Percentiles rank a stretch among this genome's conserved stretches.
These are phyloP conservation scores for Amanita rimosa DNA, from an alignment of 768 basidiomycete genomes.

Conservation along the genomic window DNA sequence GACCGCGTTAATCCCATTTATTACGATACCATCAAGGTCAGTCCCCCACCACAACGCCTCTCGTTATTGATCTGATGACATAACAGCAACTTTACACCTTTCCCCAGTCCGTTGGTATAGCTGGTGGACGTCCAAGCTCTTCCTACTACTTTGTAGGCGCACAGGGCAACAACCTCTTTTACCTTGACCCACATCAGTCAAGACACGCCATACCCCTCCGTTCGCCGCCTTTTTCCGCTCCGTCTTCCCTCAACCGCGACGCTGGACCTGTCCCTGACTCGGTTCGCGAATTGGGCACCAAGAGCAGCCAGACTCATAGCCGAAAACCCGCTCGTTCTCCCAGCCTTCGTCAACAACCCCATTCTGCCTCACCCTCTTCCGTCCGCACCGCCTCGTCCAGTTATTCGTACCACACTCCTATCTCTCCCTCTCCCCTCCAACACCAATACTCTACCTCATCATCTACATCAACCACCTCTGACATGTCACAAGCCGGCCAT, in stretches of 20 bases:
- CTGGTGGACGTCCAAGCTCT: constrained; percentile 91
- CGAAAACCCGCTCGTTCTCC: neutral
- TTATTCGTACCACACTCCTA: constrained; percentile 40
- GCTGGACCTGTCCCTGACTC: constrained; percentile 9
- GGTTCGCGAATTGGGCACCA: constrained; percentile 10
- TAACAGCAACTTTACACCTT: constrained; percentile 75
- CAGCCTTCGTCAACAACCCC: constrained; percentile 6
- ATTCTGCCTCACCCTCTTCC: constrained; percentile 39
- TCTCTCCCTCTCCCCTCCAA: constrained; percentile 56
- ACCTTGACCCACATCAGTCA: constrained; percentile 73
- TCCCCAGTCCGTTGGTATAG: constrained; percentile 94
- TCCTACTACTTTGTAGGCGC: constrained; percentile 97
- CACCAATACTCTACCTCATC: constrained; percentile 39
- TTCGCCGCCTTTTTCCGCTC: constrained; percentile 14
- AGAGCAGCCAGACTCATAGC: neutral
- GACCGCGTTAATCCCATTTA: constrained; percentile 95
- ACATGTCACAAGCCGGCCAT: constrained; percentile 18
- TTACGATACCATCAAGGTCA: constrained; percentile 59
- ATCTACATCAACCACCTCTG: constrained; percentile 16
- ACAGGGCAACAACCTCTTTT: constrained; percentile 80
- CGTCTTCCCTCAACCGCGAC: neutral
- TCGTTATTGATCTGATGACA: neutral
- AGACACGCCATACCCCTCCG: constrained; percentile 68
- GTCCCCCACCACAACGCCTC: neutral
- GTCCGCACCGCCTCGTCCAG: constrained; percentile 39